Conservation (phyloP, 75 land plant genomes). For the Pinus tabuliformis region DNA sequence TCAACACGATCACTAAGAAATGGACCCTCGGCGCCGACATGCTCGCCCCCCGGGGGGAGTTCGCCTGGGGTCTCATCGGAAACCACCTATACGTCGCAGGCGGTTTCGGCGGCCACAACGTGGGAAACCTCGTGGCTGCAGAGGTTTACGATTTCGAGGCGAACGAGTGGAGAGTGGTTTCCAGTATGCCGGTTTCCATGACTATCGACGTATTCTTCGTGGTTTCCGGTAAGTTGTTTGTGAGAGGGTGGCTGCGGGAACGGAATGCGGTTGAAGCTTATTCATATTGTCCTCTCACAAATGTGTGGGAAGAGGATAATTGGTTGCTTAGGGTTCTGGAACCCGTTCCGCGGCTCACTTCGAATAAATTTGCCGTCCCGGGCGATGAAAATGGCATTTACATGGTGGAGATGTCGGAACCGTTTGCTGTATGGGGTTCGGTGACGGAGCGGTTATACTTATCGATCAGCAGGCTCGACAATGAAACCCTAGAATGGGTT, state of each 20-base stretch:
- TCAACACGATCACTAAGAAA: background rate
- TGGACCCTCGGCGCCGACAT: background rate
- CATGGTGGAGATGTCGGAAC: background rate
- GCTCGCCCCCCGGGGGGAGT: background rate
- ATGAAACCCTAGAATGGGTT: too few relatives aligned
- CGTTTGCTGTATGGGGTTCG: too few relatives aligned
- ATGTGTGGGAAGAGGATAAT: background rate
- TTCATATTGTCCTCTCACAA: background rate
- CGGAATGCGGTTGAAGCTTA: background rate
- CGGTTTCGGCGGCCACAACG: background rate
- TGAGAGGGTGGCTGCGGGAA: background rate
- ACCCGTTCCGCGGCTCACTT: background rate
- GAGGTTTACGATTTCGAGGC: background rate
- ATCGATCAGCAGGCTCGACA: too few relatives aligned
- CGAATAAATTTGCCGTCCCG: background rate
- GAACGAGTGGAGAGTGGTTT: background rate
- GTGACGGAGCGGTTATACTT: too few relatives aligned
- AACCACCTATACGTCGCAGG: constrained; percentile 2
- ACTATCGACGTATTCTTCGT: background rate
- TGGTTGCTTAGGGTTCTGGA: background rate
- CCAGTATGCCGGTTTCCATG: background rate
- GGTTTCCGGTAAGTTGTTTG: background rate
- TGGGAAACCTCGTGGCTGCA: background rate
- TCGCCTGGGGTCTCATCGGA: background rate
- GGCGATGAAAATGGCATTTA: background rate